Evolutionary conservation across 106 monocot species (phyloP), one percentile per base, ranked within the genome.

Genomic region (Ottelia alismoides): DNA sequence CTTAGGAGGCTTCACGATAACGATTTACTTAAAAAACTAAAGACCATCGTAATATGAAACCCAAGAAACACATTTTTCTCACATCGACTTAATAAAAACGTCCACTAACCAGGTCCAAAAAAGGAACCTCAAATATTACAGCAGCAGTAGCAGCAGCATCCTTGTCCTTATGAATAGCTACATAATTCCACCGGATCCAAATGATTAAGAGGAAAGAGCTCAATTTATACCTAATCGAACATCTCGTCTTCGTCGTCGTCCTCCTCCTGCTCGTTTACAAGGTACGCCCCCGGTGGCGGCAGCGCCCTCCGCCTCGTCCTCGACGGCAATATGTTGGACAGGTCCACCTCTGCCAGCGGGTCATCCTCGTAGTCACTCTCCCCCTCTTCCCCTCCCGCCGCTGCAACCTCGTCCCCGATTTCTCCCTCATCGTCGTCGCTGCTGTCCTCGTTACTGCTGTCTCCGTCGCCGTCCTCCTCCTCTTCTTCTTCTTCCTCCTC

Each of bases 271-370:
- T 64, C 71, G 24, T 56, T 63, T 0, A 71, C 71, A 44, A 71
- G 63, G 30, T 71, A 71, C 1, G 63, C 55, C 20, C 71, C 71
- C 18, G 71, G 71, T 3, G 47, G 49, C 1, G 57, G 57, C 23
- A 64, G 71, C 1, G 22, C 48, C n/a, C 27, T 22, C 30, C 71
- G 30, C 51, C 71, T 28, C 3, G 71, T 64, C 40, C 57, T 64
- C 48, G 71, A 71, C 16, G 71, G 71, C 30, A 71, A 51, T 1
- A 71, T 63, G n/a, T 71, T 71, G 2, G 30, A 29, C 16, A 71
- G 64, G 22, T 71, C 71, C 19, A 71, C 63, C 43, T 64, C 71
- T 0, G 71, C 64, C 20, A 71, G 71, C 43, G 71, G 71, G 58
- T 71, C 71, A 22, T 71, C 71, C 4, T 31, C 31, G 9, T 64